Percentiles rank a stretch among this genome's conserved stretches.
These are phyloP conservation scores for Hortiboletus flavorubellus DNA, from an alignment of 768 basidiomycete genomes.

Conservation along the genomic window DNA sequence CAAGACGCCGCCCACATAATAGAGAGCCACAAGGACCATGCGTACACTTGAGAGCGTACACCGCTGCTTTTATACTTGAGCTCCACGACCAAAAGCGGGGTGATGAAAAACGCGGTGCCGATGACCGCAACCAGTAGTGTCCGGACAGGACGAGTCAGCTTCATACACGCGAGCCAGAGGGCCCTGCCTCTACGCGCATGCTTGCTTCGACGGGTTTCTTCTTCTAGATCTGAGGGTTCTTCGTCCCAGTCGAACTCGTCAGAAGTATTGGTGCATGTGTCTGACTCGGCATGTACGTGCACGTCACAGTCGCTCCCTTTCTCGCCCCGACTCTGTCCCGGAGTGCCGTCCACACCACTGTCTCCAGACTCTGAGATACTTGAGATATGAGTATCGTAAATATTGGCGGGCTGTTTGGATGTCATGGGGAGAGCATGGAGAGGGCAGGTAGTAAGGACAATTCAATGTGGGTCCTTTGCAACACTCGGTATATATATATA, in stretches of 20 bases:
- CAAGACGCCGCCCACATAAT: constrained; percentile 64
- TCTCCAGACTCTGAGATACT: constrained; percentile 9
- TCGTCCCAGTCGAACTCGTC: constrained; percentile 79
- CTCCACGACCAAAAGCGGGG: constrained; percentile 67
- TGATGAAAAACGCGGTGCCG: constrained; percentile 61
- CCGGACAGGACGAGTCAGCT: constrained; percentile 56
- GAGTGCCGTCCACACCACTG: background rate
- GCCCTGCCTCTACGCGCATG: constrained; percentile 62
- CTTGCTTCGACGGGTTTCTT: constrained; percentile 21
- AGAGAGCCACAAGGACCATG: constrained; percentile 67
- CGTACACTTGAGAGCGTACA: constrained; percentile 53
- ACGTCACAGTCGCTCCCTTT: constrained; percentile 10
- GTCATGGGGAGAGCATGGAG: constrained; percentile 15
- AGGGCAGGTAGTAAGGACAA: background rate
- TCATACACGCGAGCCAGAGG: constrained; percentile 65
- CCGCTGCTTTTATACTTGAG: constrained; percentile 50
- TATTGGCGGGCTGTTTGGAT: constrained; percentile 7
- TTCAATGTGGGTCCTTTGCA: background rate
- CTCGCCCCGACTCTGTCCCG: constrained; percentile 6
- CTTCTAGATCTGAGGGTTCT: constrained; percentile 36
- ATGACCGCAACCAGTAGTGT: constrained; percentile 56
- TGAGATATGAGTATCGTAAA: constrained; percentile 3
- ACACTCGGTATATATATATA: constrained; percentile 3
- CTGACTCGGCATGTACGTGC: constrained; percentile 21
- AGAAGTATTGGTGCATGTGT: constrained; percentile 53